Evolutionary conservation across 768 basidiomycete species (phyloP).

Genomic region (Boletus speciosus): DNA sequence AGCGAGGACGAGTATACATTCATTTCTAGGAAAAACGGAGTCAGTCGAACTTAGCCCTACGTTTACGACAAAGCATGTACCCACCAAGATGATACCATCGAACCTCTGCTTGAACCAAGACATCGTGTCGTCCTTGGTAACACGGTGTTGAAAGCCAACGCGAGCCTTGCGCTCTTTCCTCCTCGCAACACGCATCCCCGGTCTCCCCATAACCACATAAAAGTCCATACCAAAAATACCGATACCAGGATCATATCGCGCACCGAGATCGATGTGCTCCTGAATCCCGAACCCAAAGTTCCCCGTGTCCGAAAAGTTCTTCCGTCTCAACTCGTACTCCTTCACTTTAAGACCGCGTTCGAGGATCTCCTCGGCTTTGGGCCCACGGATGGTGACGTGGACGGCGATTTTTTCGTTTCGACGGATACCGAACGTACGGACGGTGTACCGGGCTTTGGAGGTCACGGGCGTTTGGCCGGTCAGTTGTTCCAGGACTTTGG

Average conservation of each 20-base stretch:
- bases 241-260: constrained; percentile 96
- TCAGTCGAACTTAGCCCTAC: background rate
- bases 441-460: constrained; percentile 99
- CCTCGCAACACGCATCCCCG: constrained; percentile 86
- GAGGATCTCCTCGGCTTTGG: constrained; percentile 99
- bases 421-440: constrained; percentile 98
- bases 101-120: constrained; percentile 99
- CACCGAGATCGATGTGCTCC: constrained; percentile 99
- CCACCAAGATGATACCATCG: constrained; percentile 93
- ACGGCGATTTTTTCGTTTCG: constrained; percentile 99
- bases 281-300: constrained; percentile 99
- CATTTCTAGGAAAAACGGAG: constrained; percentile 19
- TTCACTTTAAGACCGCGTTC: constrained; percentile 99
- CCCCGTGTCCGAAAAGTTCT: constrained; percentile 97
- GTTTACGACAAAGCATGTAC: constrained; percentile 25
- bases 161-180: constrained; percentile 86
- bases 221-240: constrained; percentile 99
- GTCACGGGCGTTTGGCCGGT: constrained; percentile 99
- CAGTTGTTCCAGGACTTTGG: constrained; percentile 98
- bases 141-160: constrained; percentile 83
- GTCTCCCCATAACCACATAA: constrained; percentile 95
- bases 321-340: constrained; percentile 97
- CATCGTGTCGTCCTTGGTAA: constrained; percentile 96
- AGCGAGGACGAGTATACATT: constrained; percentile 9
- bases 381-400: constrained; percentile 97